Conservation (phyloP, 768 basidiomycete species). For the Trametes coccinea region DNA sequence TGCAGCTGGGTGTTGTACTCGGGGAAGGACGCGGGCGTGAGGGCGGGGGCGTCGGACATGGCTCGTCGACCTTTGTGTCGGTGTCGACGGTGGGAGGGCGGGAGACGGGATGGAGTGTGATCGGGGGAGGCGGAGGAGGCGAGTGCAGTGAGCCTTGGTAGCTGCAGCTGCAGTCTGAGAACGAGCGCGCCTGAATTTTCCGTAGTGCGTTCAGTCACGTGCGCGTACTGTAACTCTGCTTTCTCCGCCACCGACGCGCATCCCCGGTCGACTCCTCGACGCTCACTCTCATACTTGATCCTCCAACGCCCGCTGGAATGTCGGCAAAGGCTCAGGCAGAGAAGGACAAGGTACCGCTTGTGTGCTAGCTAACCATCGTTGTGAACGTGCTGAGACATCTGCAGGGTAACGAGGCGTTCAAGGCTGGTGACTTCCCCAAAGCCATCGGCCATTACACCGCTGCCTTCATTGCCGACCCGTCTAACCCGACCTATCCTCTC, state of each 20-base stretch:
- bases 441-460: slow-evolving; percentile 87
- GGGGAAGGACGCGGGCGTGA: slow-evolving; percentile 43
- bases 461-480: slow-evolving; percentile 70
- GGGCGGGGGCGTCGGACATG: slow-evolving; percentile 6
- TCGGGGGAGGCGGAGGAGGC: no score
- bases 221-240: neutral
- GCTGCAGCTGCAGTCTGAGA: no score
- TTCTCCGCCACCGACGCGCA: neutral
- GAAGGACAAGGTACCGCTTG: slow-evolving; percentile 22
- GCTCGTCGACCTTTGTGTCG: no score
- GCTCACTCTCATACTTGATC: no score
- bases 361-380: neutral
- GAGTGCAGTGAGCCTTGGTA: no score
- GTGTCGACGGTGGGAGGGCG: no score
- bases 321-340: slow-evolving; percentile 12
- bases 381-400: no score
- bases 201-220: neutral
- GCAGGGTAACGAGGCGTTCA: slow-evolving; percentile 89
- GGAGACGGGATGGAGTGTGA: neutral
- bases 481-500: slow-evolving; percentile 76
- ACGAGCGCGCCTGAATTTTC: neutral
- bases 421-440: slow-evolving; percentile 69
- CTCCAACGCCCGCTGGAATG: neutral
- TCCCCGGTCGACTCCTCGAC: no score
- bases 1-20: slow-evolving; percentile 61